Evolutionary conservation across 805 yeast genomes (phyloP).

Genomic region (Zygosaccharomyces lentus): DNA sequence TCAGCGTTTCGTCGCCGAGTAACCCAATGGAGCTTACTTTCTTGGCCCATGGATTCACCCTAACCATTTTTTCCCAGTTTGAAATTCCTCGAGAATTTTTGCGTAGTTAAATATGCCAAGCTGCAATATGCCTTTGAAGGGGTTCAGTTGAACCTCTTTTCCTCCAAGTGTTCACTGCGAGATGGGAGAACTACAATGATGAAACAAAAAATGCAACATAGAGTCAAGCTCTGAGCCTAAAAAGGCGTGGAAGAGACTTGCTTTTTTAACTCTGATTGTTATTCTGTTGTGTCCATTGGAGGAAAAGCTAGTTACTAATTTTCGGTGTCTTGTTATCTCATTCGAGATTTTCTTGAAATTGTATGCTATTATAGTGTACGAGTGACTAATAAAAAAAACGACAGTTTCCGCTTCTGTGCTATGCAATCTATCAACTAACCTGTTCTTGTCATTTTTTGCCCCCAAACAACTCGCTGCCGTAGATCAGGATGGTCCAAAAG

Average conservation of each 20-base stretch:
- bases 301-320: not conserved
- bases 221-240: conserved; percentile 85
- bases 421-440: conserved; percentile 6
- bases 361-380: not conserved
- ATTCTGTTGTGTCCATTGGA: not conserved
- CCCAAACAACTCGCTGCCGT: conserved; percentile 66
- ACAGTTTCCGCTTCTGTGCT: not conserved
- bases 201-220: conserved; percentile 74
- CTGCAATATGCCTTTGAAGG: conserved; percentile 27
- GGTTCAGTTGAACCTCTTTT: conserved; percentile 5
- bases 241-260: conserved; percentile 65
- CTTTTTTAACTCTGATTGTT: conserved; percentile 30
- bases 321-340: not conserved
- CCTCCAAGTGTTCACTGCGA: conserved; percentile 14
- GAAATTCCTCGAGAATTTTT: conserved; percentile 32
- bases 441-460: conserved; percentile 19
- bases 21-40: conserved; percentile 87
- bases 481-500: conserved; percentile 71
- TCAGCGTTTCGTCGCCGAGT: conserved; percentile 27
- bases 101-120: conserved; percentile 70
- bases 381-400: not conserved
- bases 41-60: conserved; percentile 58
- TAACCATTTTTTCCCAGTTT: conserved; percentile 27
- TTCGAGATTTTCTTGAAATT: not conserved
- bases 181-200: conserved; percentile 43